Evolutionary conservation across 148 eudicot genomes (phyloP), one percentile per base, ranked within the genome.

Genomic region (Salicornia ramosissima): DNA sequence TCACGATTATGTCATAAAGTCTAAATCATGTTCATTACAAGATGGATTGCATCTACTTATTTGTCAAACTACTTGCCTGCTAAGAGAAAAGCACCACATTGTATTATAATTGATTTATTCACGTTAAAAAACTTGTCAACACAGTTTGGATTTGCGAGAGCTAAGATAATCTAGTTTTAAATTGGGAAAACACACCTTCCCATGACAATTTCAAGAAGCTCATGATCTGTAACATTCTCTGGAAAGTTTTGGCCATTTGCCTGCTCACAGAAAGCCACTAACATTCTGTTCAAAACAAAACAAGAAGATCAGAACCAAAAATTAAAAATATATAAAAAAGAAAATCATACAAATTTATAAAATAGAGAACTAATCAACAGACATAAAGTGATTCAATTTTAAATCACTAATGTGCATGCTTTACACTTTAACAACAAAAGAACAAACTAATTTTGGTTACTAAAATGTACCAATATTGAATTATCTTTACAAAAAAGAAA

Each of bases 121-220:
- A 1, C 4, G 16, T 29, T 3, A 14, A 26, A 39, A 12, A 21
- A 12, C 29, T 52, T 29, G 53, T 31, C 16, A 18, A 59, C n/a
- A 24, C 51, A 49, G 8, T 2, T 25, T 58, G 45, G 29, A 45
- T 19, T 12, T 36, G 40, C 40, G 4, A 3, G 40, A 58, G 15
- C 49, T 57, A 26, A 60, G 28, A 59, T 50, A 25, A 77, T 67
- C 30, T 72, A 61, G 13, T 15, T 59, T 15, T 59, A 59, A 13
- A 54, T 30, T 18, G 60, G 10, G 70, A 72, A 31, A 53, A n/a
- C 72, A 29, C 69, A 93, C 99, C 93, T 89, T 50, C 45, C 68
- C 99, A 95, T 95, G 24, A 95, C 97, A 71, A 91, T 77, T 75
- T 91, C 97, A 77, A 95, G 92, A 84, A 95, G 79, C 81, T 91